phyloP scores from a whole-genome alignment of 2,329 filamentous ascomycete species.

The Alternaria tenuissima region DNA sequence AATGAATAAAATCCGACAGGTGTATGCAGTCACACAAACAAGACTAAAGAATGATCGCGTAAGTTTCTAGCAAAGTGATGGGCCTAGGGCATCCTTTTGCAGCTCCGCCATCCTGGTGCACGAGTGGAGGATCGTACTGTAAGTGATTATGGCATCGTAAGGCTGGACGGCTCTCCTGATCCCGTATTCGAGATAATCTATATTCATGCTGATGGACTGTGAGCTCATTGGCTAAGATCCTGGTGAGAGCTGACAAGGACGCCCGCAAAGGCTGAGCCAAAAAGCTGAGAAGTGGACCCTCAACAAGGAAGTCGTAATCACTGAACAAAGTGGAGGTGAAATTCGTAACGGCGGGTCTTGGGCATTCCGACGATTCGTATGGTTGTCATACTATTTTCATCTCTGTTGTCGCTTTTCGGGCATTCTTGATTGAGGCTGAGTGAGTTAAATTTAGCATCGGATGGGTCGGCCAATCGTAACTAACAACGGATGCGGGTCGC shows the following conservation, averaged over 20 bases:
- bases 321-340: neutral
- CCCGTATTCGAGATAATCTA: slow-evolving; percentile 9
- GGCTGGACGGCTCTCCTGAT: slow-evolving; percentile 14
- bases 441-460: slow-evolving; percentile 29
- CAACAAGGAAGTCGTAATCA: slow-evolving; percentile 5
- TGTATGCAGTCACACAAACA: neutral
- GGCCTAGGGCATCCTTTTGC: slow-evolving; percentile 6
- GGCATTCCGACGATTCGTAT: neutral
- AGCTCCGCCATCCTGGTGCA: slow-evolving; percentile 13
- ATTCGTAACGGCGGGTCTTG: neutral
- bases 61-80: neutral
- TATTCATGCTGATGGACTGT: slow-evolving; percentile 16
- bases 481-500: slow-evolving; percentile 12
- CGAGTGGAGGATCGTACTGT: slow-evolving; percentile 10
- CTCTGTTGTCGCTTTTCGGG: slow-evolving; percentile 9
- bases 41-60: neutral
- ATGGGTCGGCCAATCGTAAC: slow-evolving; percentile 16
- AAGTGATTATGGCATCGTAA: slow-evolving; percentile 11
- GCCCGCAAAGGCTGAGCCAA: slow-evolving; percentile 10
- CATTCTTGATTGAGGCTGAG: slow-evolving; percentile 29
- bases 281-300: slow-evolving; percentile 9
- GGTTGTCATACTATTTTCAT: slow-evolving; percentile 3
- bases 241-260: slow-evolving; percentile 3
- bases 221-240: slow-evolving; percentile 9
- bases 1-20: neutral